A percentile compares a stretch with the other conserved stretches of the same genome.
Evolutionary conservation across 805 yeast genomes (phyloP).

Genomic region (Wickerhamiella spandovensis): DNA sequence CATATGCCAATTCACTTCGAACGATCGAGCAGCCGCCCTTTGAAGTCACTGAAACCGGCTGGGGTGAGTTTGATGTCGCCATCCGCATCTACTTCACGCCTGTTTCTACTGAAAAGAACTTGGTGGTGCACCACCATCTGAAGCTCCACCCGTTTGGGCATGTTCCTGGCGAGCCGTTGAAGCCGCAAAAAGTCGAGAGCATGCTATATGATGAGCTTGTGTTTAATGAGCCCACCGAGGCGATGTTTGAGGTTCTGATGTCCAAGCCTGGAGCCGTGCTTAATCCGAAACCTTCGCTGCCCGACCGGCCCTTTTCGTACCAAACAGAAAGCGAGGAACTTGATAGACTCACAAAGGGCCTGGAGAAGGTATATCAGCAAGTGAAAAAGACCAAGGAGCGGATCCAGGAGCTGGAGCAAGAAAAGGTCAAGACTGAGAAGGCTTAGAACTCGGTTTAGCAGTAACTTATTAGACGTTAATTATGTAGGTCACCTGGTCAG

Average conservation of each 20-base stretch:
- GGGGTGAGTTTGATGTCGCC: constrained; percentile 97
- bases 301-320: constrained; percentile 25
- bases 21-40: constrained; percentile 83
- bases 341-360: constrained; percentile 38
- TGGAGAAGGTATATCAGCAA: constrained; percentile 32
- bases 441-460: no score
- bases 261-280: constrained; percentile 27
- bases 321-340: constrained; percentile 55
- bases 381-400: constrained; percentile 31
- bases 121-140: constrained; percentile 76
- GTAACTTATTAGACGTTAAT: no score
- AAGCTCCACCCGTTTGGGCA: constrained; percentile 74
- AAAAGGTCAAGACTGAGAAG: constrained; percentile 11
- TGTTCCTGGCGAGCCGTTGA: constrained; percentile 12
- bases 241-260: constrained; percentile 66
- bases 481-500: no score
- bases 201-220: constrained; percentile 78
- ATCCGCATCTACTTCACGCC: constrained; percentile 74
- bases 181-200: constrained; percentile 38
- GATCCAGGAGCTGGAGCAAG: constrained; percentile 24
- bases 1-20: constrained; percentile 78
- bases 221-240: constrained; percentile 91
- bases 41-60: constrained; percentile 92
- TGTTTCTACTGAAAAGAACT: constrained; percentile 80
- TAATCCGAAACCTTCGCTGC: constrained; percentile 24